phyloP scores from a whole-genome alignment of 495 filamentous ascomycete genomes.

The Podospora appendiculata region DNA sequence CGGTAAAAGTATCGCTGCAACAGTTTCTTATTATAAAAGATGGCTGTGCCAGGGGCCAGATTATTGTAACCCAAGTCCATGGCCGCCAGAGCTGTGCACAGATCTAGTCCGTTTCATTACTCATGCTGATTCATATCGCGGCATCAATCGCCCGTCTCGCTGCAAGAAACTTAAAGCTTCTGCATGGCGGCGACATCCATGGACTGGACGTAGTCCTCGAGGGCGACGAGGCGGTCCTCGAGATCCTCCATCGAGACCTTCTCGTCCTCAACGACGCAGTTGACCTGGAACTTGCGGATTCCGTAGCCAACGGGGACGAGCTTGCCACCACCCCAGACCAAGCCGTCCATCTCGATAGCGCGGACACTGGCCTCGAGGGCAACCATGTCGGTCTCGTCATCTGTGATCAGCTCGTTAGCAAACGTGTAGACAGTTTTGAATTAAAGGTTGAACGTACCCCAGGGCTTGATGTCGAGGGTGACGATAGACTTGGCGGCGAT shows the following conservation, averaged over 20 bases:
- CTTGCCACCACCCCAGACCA: constrained; percentile 93
- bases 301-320: constrained; percentile 87
- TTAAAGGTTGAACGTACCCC: constrained; percentile 62
- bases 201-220: constrained; percentile 97
- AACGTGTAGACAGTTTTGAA: background rate
- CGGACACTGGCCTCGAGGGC: constrained; percentile 77
- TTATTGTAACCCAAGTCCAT: too few species aligned
- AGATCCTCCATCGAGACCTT: constrained; percentile 87
- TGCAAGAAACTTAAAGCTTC: constrained; percentile 23
- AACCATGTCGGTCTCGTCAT: constrained; percentile 89
- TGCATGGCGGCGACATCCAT: constrained; percentile 66
- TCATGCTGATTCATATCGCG: constrained; percentile 18
- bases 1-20: background rate
- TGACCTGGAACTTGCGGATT: constrained; percentile 99
- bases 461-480: constrained; percentile 95
- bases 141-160: constrained; percentile 8
- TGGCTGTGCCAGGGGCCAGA: too few species aligned
- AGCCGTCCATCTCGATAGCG: constrained; percentile 83
- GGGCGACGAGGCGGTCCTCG: constrained; percentile 67
- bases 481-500: constrained; percentile 89
- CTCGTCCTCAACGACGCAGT: constrained; percentile 93
- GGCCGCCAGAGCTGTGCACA: too few species aligned
- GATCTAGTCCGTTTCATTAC: constrained; percentile 6
- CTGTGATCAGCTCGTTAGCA: constrained; percentile 28
- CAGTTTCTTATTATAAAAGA: background rate